Evolutionary conservation across 345 rosid species (phyloP).

Genomic region (Turritis glabra): DNA sequence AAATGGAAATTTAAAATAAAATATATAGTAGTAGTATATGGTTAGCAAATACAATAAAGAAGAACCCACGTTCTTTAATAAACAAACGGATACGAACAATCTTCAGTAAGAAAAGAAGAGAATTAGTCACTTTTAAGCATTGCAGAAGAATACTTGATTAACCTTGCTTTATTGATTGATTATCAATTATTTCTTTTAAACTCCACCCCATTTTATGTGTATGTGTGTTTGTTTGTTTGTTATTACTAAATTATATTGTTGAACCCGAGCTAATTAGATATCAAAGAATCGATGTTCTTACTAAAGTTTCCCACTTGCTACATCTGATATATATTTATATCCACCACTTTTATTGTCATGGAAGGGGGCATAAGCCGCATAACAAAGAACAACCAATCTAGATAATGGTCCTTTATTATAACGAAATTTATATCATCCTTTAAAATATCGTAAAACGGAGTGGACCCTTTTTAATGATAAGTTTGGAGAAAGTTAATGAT

Average conservation of each 20-base stretch:
- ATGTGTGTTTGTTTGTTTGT: not conserved
- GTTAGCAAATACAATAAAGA: not conserved
- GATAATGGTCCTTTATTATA: not conserved
- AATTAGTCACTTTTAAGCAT: constrained; percentile 8
- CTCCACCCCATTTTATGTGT: not conserved
- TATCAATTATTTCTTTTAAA: not conserved
- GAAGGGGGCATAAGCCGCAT: constrained; percentile 24
- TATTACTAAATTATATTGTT: not conserved
- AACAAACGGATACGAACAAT: constrained; percentile 8
- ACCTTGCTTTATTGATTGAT: constrained; percentile 18
- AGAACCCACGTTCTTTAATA: constrained; percentile 14
- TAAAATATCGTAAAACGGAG: constrained; percentile 1
- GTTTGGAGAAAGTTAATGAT: constrained; percentile 20
- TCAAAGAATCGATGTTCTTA: constrained; percentile 24
- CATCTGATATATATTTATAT: constrained; percentile 14
- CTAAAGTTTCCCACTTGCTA: constrained; percentile 28
- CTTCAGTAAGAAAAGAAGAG: not conserved
- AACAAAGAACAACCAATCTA: constrained; percentile 25
- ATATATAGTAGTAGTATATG: not conserved
- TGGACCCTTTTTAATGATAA: constrained; percentile 31
- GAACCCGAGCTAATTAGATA: constrained; percentile 14
- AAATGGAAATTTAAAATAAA: not conserved
- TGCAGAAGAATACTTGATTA: constrained; percentile 2
- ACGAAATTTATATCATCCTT: constrained; percentile 6
- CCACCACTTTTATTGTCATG: constrained; percentile 11